phyloP scores from a whole-genome alignment of 106 monocot genomes.

The Acorus calamus region DNA sequence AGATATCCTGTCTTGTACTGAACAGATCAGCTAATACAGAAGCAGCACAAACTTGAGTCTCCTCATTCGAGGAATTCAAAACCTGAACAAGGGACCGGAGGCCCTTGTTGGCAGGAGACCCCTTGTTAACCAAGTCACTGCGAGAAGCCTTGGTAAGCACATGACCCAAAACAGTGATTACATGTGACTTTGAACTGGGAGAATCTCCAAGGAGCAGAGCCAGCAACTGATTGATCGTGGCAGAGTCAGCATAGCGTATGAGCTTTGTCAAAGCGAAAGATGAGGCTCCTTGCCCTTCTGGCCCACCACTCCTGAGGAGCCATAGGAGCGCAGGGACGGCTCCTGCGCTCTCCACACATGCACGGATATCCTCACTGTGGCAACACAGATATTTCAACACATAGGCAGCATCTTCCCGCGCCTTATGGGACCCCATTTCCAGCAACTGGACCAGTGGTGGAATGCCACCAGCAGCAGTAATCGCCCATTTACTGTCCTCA shows the following conservation, averaged over 20 bases:
- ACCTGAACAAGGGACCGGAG: constrained; percentile 53
- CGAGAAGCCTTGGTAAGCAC: constrained; percentile 57
- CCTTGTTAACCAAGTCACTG: constrained; percentile 47
- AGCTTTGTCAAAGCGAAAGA: constrained; percentile 57
- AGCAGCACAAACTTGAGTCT: constrained; percentile 56
- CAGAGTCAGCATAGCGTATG: constrained; percentile 51
- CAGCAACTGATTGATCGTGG: constrained; percentile 63
- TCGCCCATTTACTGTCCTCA: constrained; percentile 82
- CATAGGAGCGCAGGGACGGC: constrained; percentile 61
- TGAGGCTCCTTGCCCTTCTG: constrained; percentile 59
- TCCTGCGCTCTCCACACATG: constrained; percentile 81
- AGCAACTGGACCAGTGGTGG: constrained; percentile 68
- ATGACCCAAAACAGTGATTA: constrained; percentile 56
- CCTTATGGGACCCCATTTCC: constrained; percentile 60
- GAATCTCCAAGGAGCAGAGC: constrained; percentile 51
- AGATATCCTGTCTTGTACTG: constrained; percentile 57
- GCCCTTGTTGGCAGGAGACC: constrained; percentile 67
- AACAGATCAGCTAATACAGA: constrained; percentile 74
- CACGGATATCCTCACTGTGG: constrained; percentile 76
- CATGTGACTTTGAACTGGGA: constrained; percentile 43
- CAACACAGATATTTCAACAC: constrained; percentile 69
- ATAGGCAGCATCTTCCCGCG: constrained; percentile 64
- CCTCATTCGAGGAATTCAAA: constrained; percentile 63
- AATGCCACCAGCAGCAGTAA: constrained; percentile 83
- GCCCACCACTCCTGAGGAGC: constrained; percentile 58